phyloP scores from a whole-genome alignment of 108 stramenopile species.

The Nitzschia inconspicua region DNA sequence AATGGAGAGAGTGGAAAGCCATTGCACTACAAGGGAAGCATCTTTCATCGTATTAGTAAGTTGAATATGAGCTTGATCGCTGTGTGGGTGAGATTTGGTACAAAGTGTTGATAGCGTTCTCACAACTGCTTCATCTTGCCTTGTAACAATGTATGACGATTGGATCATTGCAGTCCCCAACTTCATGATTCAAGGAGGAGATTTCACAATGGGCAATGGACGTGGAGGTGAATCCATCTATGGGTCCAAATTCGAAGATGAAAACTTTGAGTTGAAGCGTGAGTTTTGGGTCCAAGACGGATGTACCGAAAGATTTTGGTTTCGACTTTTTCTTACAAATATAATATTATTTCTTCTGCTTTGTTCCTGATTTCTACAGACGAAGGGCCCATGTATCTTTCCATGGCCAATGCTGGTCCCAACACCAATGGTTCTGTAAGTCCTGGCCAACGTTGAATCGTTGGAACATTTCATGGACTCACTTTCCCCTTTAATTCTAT shows the following conservation, averaged over 20 bases:
- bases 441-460: not conserved
- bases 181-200: constrained; percentile 82
- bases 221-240: constrained; percentile 77
- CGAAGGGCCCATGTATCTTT: constrained; percentile 86
- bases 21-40: constrained; percentile 82
- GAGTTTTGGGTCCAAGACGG: no score
- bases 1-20: constrained; percentile 76
- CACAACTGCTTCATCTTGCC: not conserved
- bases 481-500: not conserved
- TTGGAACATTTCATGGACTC: not conserved
- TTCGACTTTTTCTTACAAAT: no score
- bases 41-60: constrained; percentile 85
- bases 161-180: constrained; percentile 39
- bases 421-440: constrained; percentile 45
- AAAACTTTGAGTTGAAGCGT: constrained; percentile 85
- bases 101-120: not conserved
- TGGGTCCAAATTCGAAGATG: constrained; percentile 90
- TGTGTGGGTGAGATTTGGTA: not conserved
- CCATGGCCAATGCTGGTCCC: constrained; percentile 95
- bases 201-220: constrained; percentile 36
- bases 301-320: no score
- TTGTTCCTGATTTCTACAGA: no score
- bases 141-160: not conserved
- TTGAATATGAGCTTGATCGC: constrained; percentile 21
- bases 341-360: no score